These are phyloP conservation scores for Talaromyces sp. DNA, from an alignment of 2,329 filamentous ascomycete species.

Conservation along the genomic window DNA sequence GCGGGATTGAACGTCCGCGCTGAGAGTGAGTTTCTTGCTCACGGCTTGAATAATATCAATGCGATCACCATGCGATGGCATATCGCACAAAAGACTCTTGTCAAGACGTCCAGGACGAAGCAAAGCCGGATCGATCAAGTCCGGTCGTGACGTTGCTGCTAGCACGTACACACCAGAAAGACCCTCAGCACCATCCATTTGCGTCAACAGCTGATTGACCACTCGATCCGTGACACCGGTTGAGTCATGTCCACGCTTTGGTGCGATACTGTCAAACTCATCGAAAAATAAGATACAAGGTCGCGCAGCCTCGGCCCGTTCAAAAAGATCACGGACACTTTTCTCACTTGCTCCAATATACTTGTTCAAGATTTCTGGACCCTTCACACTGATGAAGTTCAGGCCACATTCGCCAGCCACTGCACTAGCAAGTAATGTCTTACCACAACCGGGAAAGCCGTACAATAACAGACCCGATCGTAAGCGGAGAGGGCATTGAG, in stretches of 20 bases:
- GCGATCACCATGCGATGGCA: conserved; percentile 68
- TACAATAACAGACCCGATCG: conserved; percentile 91
- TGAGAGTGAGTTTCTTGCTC: conserved; percentile 74
- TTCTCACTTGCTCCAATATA: conserved; percentile 98
- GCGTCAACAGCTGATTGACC: conserved; percentile 94
- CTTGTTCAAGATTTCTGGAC: conserved; percentile 96
- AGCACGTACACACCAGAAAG: conserved; percentile 93
- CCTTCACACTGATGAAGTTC: conserved; percentile 98
- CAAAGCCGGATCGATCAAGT: conserved; percentile 91
- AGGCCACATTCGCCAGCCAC: conserved; percentile 97
- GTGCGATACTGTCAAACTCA: conserved; percentile 96
- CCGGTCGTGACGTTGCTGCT: conserved; percentile 87
- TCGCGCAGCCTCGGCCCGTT: conserved; percentile 78
- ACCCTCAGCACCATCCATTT: conserved; percentile 98
- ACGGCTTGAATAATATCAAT: conserved; percentile 84
- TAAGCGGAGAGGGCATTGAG: conserved; percentile 88
- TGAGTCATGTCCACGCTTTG: conserved; percentile 92
- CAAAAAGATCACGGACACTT: conserved; percentile 90
- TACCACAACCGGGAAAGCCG: conserved; percentile 92
- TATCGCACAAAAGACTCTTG: conserved; percentile 87
- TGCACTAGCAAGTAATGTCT: conserved; percentile 89
- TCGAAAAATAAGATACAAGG: conserved; percentile 98
- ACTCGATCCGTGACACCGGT: conserved; percentile 98
- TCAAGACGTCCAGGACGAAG: conserved; percentile 88
- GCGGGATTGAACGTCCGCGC: conserved; percentile 59